These are phyloP conservation scores for Fistulifera pelliculosa DNA, from an alignment of 108 stramenopile genomes.

Conservation along the genomic window DNA sequence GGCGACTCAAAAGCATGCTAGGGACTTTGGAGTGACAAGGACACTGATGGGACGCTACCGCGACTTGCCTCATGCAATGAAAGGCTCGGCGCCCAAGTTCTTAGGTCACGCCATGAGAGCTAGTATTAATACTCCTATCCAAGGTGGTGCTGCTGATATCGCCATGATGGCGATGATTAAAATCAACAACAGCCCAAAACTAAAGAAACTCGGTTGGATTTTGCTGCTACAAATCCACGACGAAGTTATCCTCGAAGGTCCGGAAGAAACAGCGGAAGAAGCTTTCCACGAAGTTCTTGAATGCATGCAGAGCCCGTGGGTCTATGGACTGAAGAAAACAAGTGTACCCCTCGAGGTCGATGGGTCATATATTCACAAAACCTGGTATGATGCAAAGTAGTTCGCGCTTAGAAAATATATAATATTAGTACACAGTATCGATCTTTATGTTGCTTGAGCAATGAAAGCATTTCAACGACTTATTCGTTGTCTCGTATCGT, in stretches of 20 bases:
- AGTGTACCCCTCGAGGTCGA: constrained; percentile 92
- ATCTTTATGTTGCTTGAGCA: no score
- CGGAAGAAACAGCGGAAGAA: constrained; percentile 93
- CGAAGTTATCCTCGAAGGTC: constrained; percentile 98
- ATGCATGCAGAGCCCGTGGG: constrained; percentile 97
- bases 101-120: constrained; percentile 84
- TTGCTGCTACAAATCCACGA: constrained; percentile 98
- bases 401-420: no score
- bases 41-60: constrained; percentile 97
- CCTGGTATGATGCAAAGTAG: constrained; percentile 99
- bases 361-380: constrained; percentile 79
- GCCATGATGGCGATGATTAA: constrained; percentile 99
- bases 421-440: no score
- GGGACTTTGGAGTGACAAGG: constrained; percentile 58
- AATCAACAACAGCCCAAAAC: constrained; percentile 67
- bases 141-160: constrained; percentile 98
- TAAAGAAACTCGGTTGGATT: constrained; percentile 90
- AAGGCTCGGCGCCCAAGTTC: constrained; percentile 17
- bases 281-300: constrained; percentile 81
- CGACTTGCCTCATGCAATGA: constrained; percentile 77
- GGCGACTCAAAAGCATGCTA: constrained; percentile 61
- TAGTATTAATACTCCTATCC: constrained; percentile 99
- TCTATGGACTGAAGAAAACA: constrained; percentile 73
- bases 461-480: no score
- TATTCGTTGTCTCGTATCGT: no score